Evolutionary conservation across 805 yeast species (phyloP), one percentile per base, ranked within the genome.

Genomic region (Metschnikowia dekortorum): DNA sequence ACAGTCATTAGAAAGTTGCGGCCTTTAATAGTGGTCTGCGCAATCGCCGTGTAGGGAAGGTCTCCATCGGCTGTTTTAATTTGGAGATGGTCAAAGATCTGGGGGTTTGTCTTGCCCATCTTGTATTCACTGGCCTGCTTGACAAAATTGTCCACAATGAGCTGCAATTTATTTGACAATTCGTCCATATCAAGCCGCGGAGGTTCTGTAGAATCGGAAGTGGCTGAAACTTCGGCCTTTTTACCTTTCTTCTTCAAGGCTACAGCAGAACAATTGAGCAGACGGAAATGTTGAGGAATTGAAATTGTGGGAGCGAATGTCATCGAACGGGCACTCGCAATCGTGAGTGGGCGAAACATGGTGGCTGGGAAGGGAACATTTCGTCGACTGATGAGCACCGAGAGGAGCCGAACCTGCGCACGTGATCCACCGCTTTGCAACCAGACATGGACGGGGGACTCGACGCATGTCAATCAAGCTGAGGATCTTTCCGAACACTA

Each of bases 1-100:
- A 90, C 91, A 0, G 96, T 89, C n/a, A 92, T 80, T 32, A 80
- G 68, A 47, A 89, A 73, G 57, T 81, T 75, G 58, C 87, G 78
- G 6, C 92, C 94, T 57, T 85, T 85, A 47, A 81, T 57, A 0
- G 85, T 70, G 2, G 92, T 84, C 53, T 84, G 84, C 1, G 96
- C 96, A 30, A 89, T 68, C 31, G 82, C 74, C 2, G 81, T 78
- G 62, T 85, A 85, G 2, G 75, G 75, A 1, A 62, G 63, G 46
- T 76, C 72, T 11, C 78, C 73, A 39, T 78, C 75, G 34, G 74
- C 76, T 3, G 79, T 59, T 14, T 72, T 69, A 14, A 92, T 76
- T 38, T 65, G 64, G 51, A 90, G 65, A 4, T 75, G 64, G 63
- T 86, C 85, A 58, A 89, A 87, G 16, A 85, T 76, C 31, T 71